Conservation (phyloP, 257 asterid genomes). For the Nicotiana benthamiana region DNA sequence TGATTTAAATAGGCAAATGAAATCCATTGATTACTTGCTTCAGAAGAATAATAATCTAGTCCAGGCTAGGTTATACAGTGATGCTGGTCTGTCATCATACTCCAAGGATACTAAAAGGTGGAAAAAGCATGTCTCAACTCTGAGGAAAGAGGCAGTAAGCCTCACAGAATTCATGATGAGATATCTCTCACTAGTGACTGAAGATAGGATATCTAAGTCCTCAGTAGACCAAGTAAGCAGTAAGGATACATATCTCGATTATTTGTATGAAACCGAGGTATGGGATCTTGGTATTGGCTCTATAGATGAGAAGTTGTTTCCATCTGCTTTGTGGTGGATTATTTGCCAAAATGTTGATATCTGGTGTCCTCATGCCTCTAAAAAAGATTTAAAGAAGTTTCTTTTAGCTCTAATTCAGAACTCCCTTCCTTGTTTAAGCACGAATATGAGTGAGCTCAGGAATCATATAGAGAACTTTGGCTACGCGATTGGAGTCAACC, state of each 20-base stretch:
- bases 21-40: slow-evolving; percentile 58
- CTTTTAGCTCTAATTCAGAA: slow-evolving; percentile 39
- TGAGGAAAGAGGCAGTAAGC: slow-evolving; percentile 58
- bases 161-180: slow-evolving; percentile 51
- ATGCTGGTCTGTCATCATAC: slow-evolving; percentile 24
- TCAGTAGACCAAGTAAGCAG: slow-evolving; percentile 23
- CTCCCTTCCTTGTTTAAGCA: slow-evolving; percentile 31
- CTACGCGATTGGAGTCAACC: slow-evolving; percentile 32
- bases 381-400: slow-evolving; percentile 60
- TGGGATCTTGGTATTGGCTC: slow-evolving; percentile 44
- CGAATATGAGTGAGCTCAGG: slow-evolving; percentile 16
- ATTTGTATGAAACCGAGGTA: slow-evolving; percentile 24
- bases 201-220: slow-evolving; percentile 24
- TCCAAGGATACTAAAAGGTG: slow-evolving; percentile 45
- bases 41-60: slow-evolving; percentile 35
- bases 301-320: slow-evolving; percentile 43
- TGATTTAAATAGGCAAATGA: slow-evolving; percentile 62
- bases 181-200: slow-evolving; percentile 33
- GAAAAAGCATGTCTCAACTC: slow-evolving; percentile 33
- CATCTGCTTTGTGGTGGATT: slow-evolving; percentile 52
- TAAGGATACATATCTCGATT: slow-evolving; percentile 17
- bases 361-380: slow-evolving; percentile 71
- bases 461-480: slow-evolving; percentile 21
- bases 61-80: slow-evolving; percentile 33
- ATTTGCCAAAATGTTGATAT: slow-evolving; percentile 62